Evolutionary conservation across 2,329 filamentous ascomycete genomes (phyloP).

Genomic region (Sarocladium oryzae): DNA sequence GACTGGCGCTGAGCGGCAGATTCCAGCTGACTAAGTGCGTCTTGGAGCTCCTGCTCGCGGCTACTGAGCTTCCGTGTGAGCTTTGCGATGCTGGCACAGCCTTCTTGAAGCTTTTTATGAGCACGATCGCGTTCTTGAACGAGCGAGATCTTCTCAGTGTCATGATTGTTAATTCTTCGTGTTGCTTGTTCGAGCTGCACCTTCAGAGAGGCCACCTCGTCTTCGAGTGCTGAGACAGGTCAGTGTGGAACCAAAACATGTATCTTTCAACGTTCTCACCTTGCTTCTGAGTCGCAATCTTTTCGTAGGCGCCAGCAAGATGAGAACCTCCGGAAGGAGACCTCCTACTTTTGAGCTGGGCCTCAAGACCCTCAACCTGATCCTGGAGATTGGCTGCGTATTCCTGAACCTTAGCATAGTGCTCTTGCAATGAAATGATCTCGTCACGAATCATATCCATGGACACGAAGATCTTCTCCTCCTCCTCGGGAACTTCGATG

Average conservation of each 20-base stretch:
- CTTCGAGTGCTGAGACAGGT: constrained; percentile 43
- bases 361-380: constrained; percentile 44
- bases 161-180: constrained; percentile 53
- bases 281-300: constrained; percentile 45
- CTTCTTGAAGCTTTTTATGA: constrained; percentile 54
- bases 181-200: constrained; percentile 56
- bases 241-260: constrained; percentile 4
- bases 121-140: constrained; percentile 60
- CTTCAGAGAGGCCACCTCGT: constrained; percentile 53
- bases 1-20: constrained; percentile 32
- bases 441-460: constrained; percentile 57
- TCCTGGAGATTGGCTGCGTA: constrained; percentile 47
- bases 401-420: constrained; percentile 48
- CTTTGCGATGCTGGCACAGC: constrained; percentile 51
- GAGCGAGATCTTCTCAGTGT: constrained; percentile 57
- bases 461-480: constrained; percentile 53
- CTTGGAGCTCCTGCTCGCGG: constrained; percentile 36
- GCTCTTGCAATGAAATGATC: constrained; percentile 48
- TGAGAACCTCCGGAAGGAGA: constrained; percentile 1
- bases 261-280: constrained; percentile 35
- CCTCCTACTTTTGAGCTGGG: constrained; percentile 31
- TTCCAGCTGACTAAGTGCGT: constrained; percentile 34
- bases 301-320: constrained; percentile 19
- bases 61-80: constrained; percentile 35
- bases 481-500: constrained; percentile 44